phyloP scores from a whole-genome alignment of 768 basidiomycete genomes.

The Suillus subaureus region DNA sequence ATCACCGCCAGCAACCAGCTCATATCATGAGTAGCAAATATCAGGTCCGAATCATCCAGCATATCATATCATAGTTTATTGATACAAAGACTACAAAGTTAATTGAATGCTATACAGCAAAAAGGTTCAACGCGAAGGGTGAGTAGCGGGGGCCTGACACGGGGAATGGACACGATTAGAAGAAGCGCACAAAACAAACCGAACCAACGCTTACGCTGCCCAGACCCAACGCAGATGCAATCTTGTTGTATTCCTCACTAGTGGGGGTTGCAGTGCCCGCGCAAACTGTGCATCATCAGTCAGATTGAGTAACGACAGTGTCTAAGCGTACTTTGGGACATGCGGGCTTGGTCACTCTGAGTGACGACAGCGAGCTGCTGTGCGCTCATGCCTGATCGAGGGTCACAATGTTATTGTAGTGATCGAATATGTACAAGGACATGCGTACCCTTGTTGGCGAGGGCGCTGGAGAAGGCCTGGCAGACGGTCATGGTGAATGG shows the following conservation, averaged over 20 bases:
- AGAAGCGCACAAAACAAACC: neutral
- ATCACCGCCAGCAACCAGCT: neutral
- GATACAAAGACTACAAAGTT: neutral
- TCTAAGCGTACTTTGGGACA: neutral
- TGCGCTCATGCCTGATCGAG: neutral
- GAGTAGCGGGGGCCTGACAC: neutral
- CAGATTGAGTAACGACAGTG: neutral
- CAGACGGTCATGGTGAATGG: neutral
- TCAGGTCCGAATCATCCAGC: neutral
- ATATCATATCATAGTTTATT: neutral
- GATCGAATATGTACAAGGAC: neutral
- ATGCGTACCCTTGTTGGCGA: neutral
- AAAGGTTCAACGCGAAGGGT: neutral
- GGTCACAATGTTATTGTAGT: neutral
- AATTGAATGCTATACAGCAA: neutral
- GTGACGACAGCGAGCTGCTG: neutral
- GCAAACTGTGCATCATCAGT: slow-evolving; percentile 43
- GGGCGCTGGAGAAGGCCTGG: slow-evolving; percentile 1
- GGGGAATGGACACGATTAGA: neutral
- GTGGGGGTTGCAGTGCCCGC: slow-evolving; percentile 46
- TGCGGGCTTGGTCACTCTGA: neutral
- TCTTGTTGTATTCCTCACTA: slow-evolving; percentile 47
- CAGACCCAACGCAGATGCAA: slow-evolving; percentile 43
- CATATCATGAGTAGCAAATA: neutral
- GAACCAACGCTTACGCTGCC: slow-evolving; percentile 18